Conservation (phyloP, 2,329 filamentous ascomycete genomes). For the Incumbomyces lentus region DNA sequence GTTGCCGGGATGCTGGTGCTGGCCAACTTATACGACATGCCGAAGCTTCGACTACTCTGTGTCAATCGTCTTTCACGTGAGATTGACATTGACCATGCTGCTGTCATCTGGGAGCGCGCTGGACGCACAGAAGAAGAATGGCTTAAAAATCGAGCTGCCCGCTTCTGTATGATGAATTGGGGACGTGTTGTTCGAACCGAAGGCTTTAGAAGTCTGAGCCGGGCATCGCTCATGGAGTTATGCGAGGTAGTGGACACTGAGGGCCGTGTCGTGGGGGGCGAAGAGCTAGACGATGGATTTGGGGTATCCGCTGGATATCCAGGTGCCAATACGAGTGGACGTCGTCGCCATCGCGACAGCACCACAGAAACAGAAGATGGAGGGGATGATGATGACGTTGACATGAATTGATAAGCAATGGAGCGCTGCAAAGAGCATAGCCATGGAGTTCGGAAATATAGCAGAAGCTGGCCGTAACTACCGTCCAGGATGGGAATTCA, state of each 20-base stretch:
- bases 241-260: constrained; percentile 90
- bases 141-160: constrained; percentile 77
- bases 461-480: background rate
- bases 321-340: constrained; percentile 23
- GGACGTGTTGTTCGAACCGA: constrained; percentile 82
- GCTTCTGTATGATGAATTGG: constrained; percentile 89
- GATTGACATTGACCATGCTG: constrained; percentile 87
- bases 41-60: constrained; percentile 78
- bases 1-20: constrained; percentile 92
- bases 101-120: constrained; percentile 91
- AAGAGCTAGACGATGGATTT: constrained; percentile 58
- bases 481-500: too few relatives aligned
- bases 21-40: constrained; percentile 97
- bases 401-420: constrained; percentile 22
- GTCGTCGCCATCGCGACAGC: constrained; percentile 21
- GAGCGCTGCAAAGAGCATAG: background rate
- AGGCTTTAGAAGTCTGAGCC: constrained; percentile 72
- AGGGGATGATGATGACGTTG: constrained; percentile 39
- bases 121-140: constrained; percentile 84
- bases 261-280: constrained; percentile 78
- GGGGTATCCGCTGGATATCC: constrained; percentile 27
- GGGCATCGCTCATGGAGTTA: constrained; percentile 72
- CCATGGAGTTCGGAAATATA: background rate
- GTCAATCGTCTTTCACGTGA: constrained; percentile 84
- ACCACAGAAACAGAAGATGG: constrained; percentile 32